Evolutionary conservation across 768 basidiomycete genomes (phyloP), one percentile per base, ranked within the genome.

Genomic region (Russula emetica): DNA sequence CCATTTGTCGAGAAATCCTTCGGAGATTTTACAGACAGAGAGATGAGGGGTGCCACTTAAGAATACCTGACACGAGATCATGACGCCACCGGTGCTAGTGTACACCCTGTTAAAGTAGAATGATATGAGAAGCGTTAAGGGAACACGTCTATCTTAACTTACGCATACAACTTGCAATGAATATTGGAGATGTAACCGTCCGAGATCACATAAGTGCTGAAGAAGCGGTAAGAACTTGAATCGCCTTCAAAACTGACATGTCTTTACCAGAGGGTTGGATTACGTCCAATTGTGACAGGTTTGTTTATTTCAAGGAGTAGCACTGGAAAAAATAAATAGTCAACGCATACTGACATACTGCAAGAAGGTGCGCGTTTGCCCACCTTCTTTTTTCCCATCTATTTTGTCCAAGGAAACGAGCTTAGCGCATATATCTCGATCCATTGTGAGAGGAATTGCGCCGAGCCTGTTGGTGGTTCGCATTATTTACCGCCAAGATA

Each of bases 81-180:
- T 85, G 38, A 88, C 76, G 2, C 87, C 87, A 42, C 88, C 91
- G 5, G 80, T 81, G 28, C 85, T 84, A 16, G 88, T 86, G 49
- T 78, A 81, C 55, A 92, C 84, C 10, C 89, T 92, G 61, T 49
- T 36, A 30, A 59, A 64, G 38, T 26, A 52, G 36, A 40, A 26
- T 18, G 18, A 32, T 32, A 42, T 47, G 68, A 7, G 10, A 45
- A 28, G 36, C 8, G 3, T 9, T 28, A 58, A 42, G 38, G 26
- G 60, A 45, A 26, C 36, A 11, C 3, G 50, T 60, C 26, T 51
- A 13, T 14, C 49, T 28, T 16, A n/a, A 76, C 82, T 72, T 69
- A 88, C 90, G 87, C 90, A 82, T 90, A 86, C 79, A 89, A 73
- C 72, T 86, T 88, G 79, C 87, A 91, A 72, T 90, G 87, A 40